Evolutionary conservation across 192 early-diverging fungal species (phyloP).

Genomic region (Backusella sp.): DNA sequence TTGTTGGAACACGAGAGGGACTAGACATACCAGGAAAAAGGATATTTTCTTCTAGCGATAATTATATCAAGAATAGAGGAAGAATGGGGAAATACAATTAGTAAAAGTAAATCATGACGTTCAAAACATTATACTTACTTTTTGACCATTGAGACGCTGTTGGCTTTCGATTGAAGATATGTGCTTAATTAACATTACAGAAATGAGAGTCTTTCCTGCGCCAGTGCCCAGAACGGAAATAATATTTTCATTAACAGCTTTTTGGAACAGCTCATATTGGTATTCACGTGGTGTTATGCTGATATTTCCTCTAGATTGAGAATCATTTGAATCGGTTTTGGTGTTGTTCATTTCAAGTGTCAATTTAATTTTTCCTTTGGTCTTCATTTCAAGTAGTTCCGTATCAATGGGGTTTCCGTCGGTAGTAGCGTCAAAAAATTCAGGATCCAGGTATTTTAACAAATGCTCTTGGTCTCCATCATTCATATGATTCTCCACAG

Average conservation of each 20-base stretch:
- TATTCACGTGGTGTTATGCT: slow-evolving; percentile 69
- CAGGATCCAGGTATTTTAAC: not conserved
- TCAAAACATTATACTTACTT: slow-evolving; percentile 31
- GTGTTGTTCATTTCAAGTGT: not conserved
- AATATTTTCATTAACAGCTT: slow-evolving; percentile 69
- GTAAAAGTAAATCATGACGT: not conserved
- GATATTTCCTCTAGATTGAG: not conserved
- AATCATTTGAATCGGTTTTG: not conserved
- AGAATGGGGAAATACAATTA: not conserved
- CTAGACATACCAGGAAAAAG: slow-evolving; percentile 83
- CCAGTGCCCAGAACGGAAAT: slow-evolving; percentile 93
- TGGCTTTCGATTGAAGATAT: slow-evolving; percentile 45
- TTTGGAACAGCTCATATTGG: slow-evolving; percentile 71
- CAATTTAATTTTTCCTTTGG: slow-evolving; percentile 1
- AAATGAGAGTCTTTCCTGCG: slow-evolving; percentile 91
- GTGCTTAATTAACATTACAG: slow-evolving; percentile 83
- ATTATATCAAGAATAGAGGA: not conserved
- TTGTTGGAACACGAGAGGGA: slow-evolving; percentile 87
- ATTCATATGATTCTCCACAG: slow-evolving; percentile 14
- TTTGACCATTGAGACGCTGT: slow-evolving; percentile 21
- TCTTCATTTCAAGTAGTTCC: not conserved
- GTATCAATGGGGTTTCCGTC: not conserved
- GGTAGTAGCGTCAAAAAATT: not conserved
- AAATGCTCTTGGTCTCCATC: not conserved
- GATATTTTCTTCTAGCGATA: slow-evolving; percentile 42